Evolutionary conservation across 768 basidiomycete genomes (phyloP).

Genomic region (Suillus weaverae): DNA sequence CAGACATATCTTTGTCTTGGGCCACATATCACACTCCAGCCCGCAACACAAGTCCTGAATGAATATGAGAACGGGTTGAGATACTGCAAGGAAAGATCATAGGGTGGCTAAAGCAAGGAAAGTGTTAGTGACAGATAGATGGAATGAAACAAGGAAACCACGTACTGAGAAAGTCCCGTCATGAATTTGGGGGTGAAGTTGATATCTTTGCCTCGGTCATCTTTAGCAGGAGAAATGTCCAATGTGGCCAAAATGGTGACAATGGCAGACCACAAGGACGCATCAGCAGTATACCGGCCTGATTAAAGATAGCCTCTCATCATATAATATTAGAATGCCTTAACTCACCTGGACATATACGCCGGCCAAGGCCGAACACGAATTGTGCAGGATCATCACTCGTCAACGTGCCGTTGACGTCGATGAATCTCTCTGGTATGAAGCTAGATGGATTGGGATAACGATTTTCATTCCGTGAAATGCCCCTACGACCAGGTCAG

Average conservation of each 20-base stretch:
- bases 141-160: neutral
- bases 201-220: slow-evolving; percentile 4
- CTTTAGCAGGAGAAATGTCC: neutral
- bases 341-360: slow-evolving; percentile 3
- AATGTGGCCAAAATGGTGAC: slow-evolving; percentile 17
- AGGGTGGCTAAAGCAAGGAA: neutral
- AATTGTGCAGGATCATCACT: slow-evolving; percentile 9
- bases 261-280: slow-evolving; percentile 21
- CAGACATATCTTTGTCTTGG: too few relatives aligned
- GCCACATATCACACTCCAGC: neutral
- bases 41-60: neutral
- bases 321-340: too few relatives aligned
- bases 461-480: slow-evolving; percentile 13
- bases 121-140: neutral
- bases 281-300: slow-evolving; percentile 20
- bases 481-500: slow-evolving; percentile 6
- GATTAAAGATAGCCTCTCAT: neutral
- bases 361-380: slow-evolving; percentile 11
- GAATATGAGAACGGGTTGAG: neutral
- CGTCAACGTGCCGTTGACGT: slow-evolving; percentile 11
- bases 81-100: neutral
- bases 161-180: neutral
- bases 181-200: slow-evolving; percentile 2
- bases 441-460: slow-evolving; percentile 13
- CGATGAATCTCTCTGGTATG: slow-evolving; percentile 16